These are phyloP conservation scores for Asterionellopsis glacialis DNA, from an alignment of 108 stramenopile genomes.

Conservation along the genomic window DNA sequence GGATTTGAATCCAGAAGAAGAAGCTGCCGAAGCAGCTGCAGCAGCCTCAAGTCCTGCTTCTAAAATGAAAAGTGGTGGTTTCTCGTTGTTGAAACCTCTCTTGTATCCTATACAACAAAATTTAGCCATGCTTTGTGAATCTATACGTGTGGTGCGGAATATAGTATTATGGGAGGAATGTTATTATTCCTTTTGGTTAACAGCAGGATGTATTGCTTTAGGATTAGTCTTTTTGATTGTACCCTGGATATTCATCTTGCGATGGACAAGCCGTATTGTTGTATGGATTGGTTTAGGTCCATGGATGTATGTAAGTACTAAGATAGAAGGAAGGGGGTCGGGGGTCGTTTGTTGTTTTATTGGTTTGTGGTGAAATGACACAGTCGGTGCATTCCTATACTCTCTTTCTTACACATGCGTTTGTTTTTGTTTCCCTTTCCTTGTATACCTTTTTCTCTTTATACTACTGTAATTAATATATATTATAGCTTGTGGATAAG, in stretches of 20 bases:
- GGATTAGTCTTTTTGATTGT: slow-evolving; percentile 42
- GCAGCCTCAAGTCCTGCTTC: neutral
- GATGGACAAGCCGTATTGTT: slow-evolving; percentile 44
- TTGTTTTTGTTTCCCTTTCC: no score
- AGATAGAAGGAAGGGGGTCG: no score
- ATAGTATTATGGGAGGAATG: slow-evolving; percentile 76
- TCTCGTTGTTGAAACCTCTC: slow-evolving; percentile 42
- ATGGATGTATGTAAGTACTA: slow-evolving; percentile 35
- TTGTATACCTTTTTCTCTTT: no score
- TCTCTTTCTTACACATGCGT: no score
- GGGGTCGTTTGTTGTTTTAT: no score
- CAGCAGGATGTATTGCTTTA: slow-evolving; percentile 38
- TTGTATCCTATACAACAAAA: slow-evolving; percentile 58
- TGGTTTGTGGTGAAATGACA: no score
- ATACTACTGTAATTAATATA: no score
- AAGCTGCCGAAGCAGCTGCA: slow-evolving; percentile 34
- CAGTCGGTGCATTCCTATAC: no score
- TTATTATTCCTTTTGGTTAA: slow-evolving; percentile 64
- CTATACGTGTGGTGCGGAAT: slow-evolving; percentile 53
- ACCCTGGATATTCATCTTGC: slow-evolving; percentile 62
- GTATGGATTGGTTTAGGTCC: slow-evolving; percentile 69
- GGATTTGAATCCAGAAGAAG: slow-evolving; percentile 50
- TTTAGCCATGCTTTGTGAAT: slow-evolving; percentile 36
- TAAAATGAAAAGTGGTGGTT: no score
- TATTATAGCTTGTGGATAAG: slow-evolving; percentile 37